Percentiles rank a stretch among this genome's conserved stretches.
Evolutionary conservation across 2,329 filamentous ascomycete genomes (phyloP).

Genomic region (Metarhizium sp.): DNA sequence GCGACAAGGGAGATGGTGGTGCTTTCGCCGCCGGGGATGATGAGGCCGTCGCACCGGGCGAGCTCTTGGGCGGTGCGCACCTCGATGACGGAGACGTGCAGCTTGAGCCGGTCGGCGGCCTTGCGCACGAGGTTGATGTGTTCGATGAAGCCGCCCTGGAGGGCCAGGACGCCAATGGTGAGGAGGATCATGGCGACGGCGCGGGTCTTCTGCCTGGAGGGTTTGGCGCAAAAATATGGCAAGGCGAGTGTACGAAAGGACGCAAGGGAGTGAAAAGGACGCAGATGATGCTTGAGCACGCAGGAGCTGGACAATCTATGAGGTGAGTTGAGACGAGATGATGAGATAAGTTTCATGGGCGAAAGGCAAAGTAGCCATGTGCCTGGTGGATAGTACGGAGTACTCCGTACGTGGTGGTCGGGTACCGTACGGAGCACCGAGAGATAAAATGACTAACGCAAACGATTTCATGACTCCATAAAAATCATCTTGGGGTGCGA

Average conservation of each 20-base stretch:
- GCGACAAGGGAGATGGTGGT: slow-evolving; percentile 89
- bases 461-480: background rate
- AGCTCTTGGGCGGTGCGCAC: slow-evolving; percentile 71
- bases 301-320: background rate
- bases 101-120: slow-evolving; percentile 46
- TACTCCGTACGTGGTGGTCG: too few relatives aligned
- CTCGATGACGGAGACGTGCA: slow-evolving; percentile 57
- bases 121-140: slow-evolving; percentile 68
- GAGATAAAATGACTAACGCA: background rate
- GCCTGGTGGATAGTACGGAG: too few relatives aligned
- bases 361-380: too few relatives aligned
- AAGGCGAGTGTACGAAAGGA: background rate
- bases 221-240: background rate
- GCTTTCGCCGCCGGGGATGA: slow-evolving; percentile 91
- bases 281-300: background rate
- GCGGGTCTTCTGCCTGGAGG: background rate
- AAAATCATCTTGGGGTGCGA: background rate
- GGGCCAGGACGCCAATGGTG: slow-evolving; percentile 55
- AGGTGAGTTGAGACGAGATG: background rate
- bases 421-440: too few relatives aligned
- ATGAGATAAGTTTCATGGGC: too few relatives aligned
- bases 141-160: slow-evolving; percentile 90
- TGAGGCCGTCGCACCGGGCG: slow-evolving; percentile 64
- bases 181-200: slow-evolving; percentile 22
- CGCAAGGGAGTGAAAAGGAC: background rate